These are phyloP conservation scores for Pythium apleroticum DNA, from an alignment of 352 stramenopile genomes.

Conservation along the genomic window DNA sequence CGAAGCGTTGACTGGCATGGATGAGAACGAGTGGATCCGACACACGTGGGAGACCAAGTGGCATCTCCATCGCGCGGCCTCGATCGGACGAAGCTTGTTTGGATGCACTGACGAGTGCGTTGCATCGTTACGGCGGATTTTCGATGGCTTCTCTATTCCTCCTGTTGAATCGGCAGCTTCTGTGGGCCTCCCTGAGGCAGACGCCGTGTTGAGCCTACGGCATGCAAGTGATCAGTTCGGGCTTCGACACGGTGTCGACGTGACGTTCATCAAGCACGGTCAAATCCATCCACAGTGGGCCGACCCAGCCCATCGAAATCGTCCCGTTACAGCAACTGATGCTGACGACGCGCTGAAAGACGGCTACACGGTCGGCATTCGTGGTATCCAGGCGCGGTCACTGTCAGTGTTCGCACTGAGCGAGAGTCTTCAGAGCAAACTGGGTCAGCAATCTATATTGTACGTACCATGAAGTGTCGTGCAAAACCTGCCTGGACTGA, in stretches of 20 bases:
- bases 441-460: slow-evolving; percentile 41
- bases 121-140: neutral
- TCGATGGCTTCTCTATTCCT: slow-evolving; percentile 21
- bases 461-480: slow-evolving; percentile 15
- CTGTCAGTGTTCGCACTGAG: slow-evolving; percentile 18
- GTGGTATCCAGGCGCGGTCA: slow-evolving; percentile 32
- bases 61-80: slow-evolving; percentile 5
- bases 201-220: neutral
- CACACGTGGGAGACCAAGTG: slow-evolving; percentile 22
- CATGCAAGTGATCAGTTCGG: slow-evolving; percentile 9
- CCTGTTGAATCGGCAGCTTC: slow-evolving; percentile 11
- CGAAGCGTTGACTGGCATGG: neutral
- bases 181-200: neutral
- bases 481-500: neutral
- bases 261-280: slow-evolving; percentile 31
- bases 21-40: slow-evolving; percentile 8
- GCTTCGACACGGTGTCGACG: slow-evolving; percentile 30
- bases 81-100: neutral
- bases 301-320: neutral
- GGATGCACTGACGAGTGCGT: slow-evolving; percentile 2
- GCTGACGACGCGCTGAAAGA: slow-evolving; percentile 21
- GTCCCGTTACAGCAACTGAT: slow-evolving; percentile 8
- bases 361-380: slow-evolving; percentile 35
- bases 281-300: slow-evolving; percentile 23
- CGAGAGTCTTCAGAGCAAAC: slow-evolving; percentile 24